Conservation (phyloP, 495 filamentous ascomycete genomes). For the Chaetomium cochliodes region DNA sequence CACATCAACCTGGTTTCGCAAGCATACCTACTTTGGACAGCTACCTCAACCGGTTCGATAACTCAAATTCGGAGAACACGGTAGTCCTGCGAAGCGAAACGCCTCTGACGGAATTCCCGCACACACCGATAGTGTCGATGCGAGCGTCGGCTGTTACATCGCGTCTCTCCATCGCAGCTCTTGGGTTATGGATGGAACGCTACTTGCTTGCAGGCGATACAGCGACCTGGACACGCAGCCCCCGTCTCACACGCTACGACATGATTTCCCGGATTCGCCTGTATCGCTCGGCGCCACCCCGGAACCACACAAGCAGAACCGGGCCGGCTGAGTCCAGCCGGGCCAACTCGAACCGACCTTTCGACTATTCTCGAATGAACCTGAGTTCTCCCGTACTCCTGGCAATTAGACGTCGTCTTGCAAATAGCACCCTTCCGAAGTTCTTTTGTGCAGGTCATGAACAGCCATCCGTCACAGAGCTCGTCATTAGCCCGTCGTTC, state of each 20-base stretch:
- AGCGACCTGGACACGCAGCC: neutral
- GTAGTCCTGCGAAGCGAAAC: conserved; percentile 11
- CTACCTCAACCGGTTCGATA: neutral
- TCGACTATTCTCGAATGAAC: neutral
- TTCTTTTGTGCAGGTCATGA: neutral
- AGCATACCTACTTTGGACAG: neutral
- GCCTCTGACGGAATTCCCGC: conserved; percentile 16
- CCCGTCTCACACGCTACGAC: neutral
- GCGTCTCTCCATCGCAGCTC: conserved; percentile 35
- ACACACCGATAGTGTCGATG: neutral
- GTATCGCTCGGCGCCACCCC: conserved; percentile 15
- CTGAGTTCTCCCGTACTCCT: too few species aligned
- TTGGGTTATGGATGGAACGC: conserved; percentile 36
- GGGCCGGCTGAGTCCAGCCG: conserved; percentile 6
- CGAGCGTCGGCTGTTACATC: conserved; percentile 33
- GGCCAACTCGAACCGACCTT: neutral
- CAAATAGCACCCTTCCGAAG: neutral
- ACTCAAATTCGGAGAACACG: neutral
- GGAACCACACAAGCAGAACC: conserved; percentile 10
- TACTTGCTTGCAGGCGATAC: conserved; percentile 13
- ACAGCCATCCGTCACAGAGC: neutral
- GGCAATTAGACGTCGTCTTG: too few species aligned
- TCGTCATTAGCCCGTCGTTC: too few species aligned
- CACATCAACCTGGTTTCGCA: neutral
- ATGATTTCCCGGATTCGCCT: neutral